Base-by-base conservation (phyloP, 2,329 filamentous ascomycete species). In the Chaetothyriales sp. region DNA sequence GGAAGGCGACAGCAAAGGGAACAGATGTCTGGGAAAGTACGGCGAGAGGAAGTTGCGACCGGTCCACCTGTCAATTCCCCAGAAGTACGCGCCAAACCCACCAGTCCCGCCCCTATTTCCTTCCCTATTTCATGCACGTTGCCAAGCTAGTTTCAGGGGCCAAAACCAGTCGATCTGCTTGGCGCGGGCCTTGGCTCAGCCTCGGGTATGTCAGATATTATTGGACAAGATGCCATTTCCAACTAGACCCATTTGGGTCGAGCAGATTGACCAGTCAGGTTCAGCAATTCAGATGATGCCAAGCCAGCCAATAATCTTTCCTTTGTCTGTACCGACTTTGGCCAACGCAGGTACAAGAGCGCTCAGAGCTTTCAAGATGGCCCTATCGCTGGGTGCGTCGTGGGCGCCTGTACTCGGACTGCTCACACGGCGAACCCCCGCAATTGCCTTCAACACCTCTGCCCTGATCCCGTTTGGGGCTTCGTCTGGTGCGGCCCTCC, bases 401-500 rank as follows among this genome's bases (percentile, higher is more conserved):
- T 39, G 32, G 32, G 32, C 32, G 3, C 32, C 32, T 12, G 15
- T 39, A 2, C 10, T 39, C 10, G 32, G 10, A 39, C 32, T 39
- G 32, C 32, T 39, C 32, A 39, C 10, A 12, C 32, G 32, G 32
- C 32, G 32, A 12, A 39, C 32, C 15, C 10, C 32, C 12, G 15
- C 32, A 12, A 39, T 15, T 10, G 32, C 32, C 32, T 15, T 15
- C 9, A 39, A 39, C 5, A 12, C 32, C 12, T 15, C 32, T 39
- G 20, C 26, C 2, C 26, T 32, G 19, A 28, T 18, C 18, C 18
- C 45, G 19, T 47, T 47, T 18, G 26, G 26, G 10, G 19, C 45
- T 52, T 74, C 73, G 57, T 65, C 80, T 28, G 70, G 77, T 15
- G 70, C 82, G 53, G 70, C 79, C 5, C 66, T 83, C 42, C 79